Evolutionary conservation across 345 rosid genomes (phyloP), one percentile per base, ranked within the genome.

Genomic region (Adansonia digitata): DNA sequence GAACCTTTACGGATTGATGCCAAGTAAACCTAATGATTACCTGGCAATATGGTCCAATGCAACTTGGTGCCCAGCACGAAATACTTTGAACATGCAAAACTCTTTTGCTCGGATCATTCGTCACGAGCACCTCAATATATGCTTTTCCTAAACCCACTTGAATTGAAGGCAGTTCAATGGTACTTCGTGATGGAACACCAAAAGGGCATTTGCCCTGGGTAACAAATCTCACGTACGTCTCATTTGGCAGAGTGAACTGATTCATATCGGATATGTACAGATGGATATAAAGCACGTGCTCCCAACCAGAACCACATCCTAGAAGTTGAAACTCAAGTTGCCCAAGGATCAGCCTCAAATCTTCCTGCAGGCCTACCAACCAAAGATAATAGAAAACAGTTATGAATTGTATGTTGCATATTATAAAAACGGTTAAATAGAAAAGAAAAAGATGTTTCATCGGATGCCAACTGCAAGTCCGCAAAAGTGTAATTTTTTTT

Each of bases 21-120:
- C 37, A n/a, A n/a, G n/a, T 61, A 63, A 63, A 63, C 37, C 45
- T 17, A 45, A 53, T 37, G 20, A 71, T 29, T 75, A 91, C 99
- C 96, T 95, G 99, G 80, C 99, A 91, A 75, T 93, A 95, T 68
- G 99, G 99, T 73, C 99, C 99, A 51, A 95, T 95, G 89, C 99
- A 93, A 82, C 99, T 91, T 48, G 99, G 99, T 71, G 99, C 99
- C 99, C 99, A 95, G 68, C 87, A 86, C 45, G 99, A 95, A 68
- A 93, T 93, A 80, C 98, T 95, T 73, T 93, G 98, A 5, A 95
- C 99, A 78, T 95, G 99, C 80, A 93, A 88, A 80, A 91, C 99
- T 74, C 83, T 91, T 86, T 93, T 91, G 86, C 88, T 86, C 59
- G 80, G 85, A 73, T 88, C 88, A 76, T 83, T 85, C 18, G 91